These are phyloP conservation scores for Neoboletus subvelutipes DNA, from an alignment of 768 basidiomycete genomes.

Conservation along the genomic window DNA sequence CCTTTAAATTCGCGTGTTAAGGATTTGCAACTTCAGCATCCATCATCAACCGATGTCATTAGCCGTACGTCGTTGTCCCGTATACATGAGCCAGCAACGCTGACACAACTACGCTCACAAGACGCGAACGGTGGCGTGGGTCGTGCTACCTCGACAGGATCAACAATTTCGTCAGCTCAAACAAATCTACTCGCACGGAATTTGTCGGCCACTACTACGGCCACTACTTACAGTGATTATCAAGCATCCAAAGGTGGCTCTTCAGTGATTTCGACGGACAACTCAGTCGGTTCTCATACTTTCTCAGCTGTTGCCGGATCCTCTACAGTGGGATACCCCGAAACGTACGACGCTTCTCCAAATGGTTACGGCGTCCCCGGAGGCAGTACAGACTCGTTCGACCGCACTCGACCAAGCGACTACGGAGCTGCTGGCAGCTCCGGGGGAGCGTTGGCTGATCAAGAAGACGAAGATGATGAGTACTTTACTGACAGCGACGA, in stretches of 20 bases:
- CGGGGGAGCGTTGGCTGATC: slow-evolving; percentile 19
- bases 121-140: slow-evolving; percentile 20
- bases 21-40: slow-evolving; percentile 19
- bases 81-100: background rate
- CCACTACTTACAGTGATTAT: slow-evolving; percentile 24
- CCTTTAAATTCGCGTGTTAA: slow-evolving; percentile 18
- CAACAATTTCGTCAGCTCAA: slow-evolving; percentile 29
- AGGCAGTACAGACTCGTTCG: slow-evolving; percentile 29
- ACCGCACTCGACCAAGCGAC: slow-evolving; percentile 19
- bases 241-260: slow-evolving; percentile 16
- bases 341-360: slow-evolving; percentile 16
- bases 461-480: slow-evolving; percentile 31
- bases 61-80: slow-evolving; percentile 21
- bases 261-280: slow-evolving; percentile 14
- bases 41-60: slow-evolving; percentile 22
- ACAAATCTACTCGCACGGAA: slow-evolving; percentile 27
- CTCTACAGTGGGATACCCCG: slow-evolving; percentile 22
- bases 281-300: slow-evolving; percentile 18
- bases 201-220: slow-evolving; percentile 25
- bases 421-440: slow-evolving; percentile 19
- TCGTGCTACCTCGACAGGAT: slow-evolving; percentile 31
- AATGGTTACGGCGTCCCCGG: slow-evolving; percentile 20
- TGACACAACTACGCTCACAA: slow-evolving; percentile 12
- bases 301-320: slow-evolving; percentile 24
- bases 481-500: slow-evolving; percentile 52